These are phyloP conservation scores for Rhizopus stolonifer DNA, from an alignment of 371 early-diverging fungal species.

Conservation along the genomic window DNA sequence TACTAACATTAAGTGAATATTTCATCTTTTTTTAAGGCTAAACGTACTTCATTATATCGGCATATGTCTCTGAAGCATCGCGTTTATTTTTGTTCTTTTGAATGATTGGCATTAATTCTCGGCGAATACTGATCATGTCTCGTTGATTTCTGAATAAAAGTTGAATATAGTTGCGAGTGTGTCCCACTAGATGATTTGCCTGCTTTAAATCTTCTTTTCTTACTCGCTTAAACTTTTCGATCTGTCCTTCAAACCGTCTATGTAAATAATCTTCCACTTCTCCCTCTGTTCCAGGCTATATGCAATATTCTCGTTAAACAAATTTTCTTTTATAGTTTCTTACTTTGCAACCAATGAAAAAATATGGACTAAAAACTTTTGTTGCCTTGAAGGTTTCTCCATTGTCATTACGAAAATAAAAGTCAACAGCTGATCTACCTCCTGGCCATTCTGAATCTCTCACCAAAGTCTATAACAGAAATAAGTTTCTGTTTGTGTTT, in stretches of 20 bases:
- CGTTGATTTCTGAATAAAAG: slow-evolving; percentile 81
- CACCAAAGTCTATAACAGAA: slow-evolving; percentile 50
- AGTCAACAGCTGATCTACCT: slow-evolving; percentile 84
- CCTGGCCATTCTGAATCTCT: slow-evolving; percentile 62
- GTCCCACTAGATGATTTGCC: slow-evolving; percentile 90
- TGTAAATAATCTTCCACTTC: slow-evolving; percentile 90
- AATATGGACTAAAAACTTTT: slow-evolving; percentile 85
- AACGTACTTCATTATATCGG: slow-evolving; percentile 52
- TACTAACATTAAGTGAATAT: no score
- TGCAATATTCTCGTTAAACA: neutral
- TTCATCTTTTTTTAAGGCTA: no score
- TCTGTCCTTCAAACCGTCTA: slow-evolving; percentile 65
- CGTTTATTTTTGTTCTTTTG: slow-evolving; percentile 68
- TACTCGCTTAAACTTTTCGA: slow-evolving; percentile 65
- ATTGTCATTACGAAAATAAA: slow-evolving; percentile 90
- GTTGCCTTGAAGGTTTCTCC: slow-evolving; percentile 90
- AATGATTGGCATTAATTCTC: slow-evolving; percentile 67
- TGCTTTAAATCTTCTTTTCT: slow-evolving; percentile 85
- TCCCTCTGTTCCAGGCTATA: slow-evolving; percentile 66
- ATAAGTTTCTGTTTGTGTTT: neutral
- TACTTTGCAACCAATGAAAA: slow-evolving; percentile 83
- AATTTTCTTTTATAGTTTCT: neutral
- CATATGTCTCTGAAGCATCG: slow-evolving; percentile 61
- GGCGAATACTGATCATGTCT: slow-evolving; percentile 78
- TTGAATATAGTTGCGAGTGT: slow-evolving; percentile 72